These are phyloP conservation scores for Aspergillus conjunctus DNA, from an alignment of 495 filamentous ascomycete species.

Conservation along the genomic window DNA sequence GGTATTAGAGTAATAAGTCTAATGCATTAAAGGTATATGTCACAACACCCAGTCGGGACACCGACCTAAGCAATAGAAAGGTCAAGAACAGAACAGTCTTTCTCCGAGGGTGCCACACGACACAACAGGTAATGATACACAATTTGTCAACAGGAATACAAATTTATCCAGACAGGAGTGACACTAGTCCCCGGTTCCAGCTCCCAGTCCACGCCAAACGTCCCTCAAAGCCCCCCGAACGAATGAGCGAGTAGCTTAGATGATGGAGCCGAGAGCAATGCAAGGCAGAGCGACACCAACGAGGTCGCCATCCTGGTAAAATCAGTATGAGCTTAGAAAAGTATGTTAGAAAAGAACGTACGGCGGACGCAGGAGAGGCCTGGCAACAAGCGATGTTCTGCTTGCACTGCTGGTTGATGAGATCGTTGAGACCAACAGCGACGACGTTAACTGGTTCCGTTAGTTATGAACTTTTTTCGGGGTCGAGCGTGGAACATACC, in stretches of 20 bases:
- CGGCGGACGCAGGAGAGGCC: conserved; percentile 41
- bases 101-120: conserved; percentile 41
- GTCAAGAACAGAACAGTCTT: conserved; percentile 35
- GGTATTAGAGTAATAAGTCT: no score
- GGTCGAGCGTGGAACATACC: conserved; percentile 14
- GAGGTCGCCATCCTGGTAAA: conserved; percentile 33
- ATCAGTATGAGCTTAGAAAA: not conserved
- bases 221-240: not conserved
- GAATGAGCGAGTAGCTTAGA: conserved; percentile 36
- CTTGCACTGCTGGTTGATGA: conserved; percentile 52
- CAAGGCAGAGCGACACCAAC: conserved; percentile 50
- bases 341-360: conserved; percentile 31
- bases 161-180: conserved; percentile 24
- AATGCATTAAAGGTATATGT: conserved; percentile 38
- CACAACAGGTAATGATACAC: conserved; percentile 41
- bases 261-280: conserved; percentile 49
- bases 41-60: conserved; percentile 20
- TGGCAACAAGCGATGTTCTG: conserved; percentile 56
- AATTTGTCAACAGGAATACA: conserved; percentile 31
- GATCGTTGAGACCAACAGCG: conserved; percentile 36
- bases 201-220: conserved; percentile 21
- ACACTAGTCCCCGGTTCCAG: conserved; percentile 28
- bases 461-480: not conserved
- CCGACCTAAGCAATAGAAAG: conserved; percentile 28
- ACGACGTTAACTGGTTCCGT: conserved; percentile 24